Percentiles rank a stretch among this genome's conserved stretches.
These are phyloP conservation scores for Chlorella sorokiniana DNA, from an alignment of 139 green algal species.

Conservation along the genomic window DNA sequence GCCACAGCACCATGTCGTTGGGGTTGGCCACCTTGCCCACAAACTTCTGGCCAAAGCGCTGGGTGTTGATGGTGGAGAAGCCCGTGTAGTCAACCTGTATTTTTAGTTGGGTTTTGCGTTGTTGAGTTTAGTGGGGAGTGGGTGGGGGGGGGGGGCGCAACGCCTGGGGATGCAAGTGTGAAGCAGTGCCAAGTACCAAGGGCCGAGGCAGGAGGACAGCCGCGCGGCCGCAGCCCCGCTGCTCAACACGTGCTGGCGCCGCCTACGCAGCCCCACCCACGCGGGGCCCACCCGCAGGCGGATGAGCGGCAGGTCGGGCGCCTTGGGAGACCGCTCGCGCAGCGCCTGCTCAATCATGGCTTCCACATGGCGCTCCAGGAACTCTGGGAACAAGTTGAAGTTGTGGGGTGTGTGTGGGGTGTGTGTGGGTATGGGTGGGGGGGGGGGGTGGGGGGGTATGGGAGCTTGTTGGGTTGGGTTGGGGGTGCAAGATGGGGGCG, in stretches of 20 bases:
- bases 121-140: too few species aligned
- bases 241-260: not conserved
- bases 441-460: not conserved
- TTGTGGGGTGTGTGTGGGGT: not conserved
- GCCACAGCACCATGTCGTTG: constrained; percentile 93
- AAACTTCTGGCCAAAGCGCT: constrained; percentile 94
- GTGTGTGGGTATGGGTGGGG: not conserved
- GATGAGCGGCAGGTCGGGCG: constrained; percentile 72
- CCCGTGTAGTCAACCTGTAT: constrained; percentile 94
- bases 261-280: not conserved
- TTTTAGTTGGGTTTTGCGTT: too few species aligned
- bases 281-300: constrained; percentile 54
- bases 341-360: constrained; percentile 55
- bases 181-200: not conserved
- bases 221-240: not conserved
- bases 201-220: not conserved
- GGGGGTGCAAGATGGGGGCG: too few species aligned
- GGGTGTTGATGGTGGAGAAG: constrained; percentile 94
- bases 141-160: too few species aligned
- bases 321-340: not conserved
- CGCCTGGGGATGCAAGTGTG: too few species aligned
- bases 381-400: constrained; percentile 9
- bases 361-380: constrained; percentile 77
- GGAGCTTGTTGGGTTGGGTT: too few species aligned
- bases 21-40: constrained; percentile 97